These are phyloP conservation scores for Lignosus rhinocerotis DNA, from an alignment of 1,284 basidiomycete genomes.

Conservation along the genomic window DNA sequence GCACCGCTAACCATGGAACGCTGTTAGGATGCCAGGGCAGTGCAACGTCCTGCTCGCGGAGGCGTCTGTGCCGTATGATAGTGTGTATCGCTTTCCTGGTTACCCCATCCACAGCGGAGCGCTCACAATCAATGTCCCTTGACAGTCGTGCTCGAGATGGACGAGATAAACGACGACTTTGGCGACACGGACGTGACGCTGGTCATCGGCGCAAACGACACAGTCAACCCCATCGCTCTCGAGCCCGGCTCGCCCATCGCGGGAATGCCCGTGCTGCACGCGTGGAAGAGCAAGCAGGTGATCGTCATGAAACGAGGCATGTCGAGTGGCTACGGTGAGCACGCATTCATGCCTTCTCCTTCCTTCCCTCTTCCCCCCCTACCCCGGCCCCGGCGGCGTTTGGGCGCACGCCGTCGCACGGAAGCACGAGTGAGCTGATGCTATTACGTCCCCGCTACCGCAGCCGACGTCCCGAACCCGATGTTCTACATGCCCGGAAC, in stretches of 20 bases:
- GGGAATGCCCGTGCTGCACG: slow-evolving; percentile 86
- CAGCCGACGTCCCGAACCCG: slow-evolving; percentile 85
- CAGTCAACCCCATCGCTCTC: slow-evolving; percentile 87
- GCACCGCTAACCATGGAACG: slow-evolving; percentile 1
- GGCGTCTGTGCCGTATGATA: slow-evolving; percentile 86
- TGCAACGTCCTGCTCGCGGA: slow-evolving; percentile 87
- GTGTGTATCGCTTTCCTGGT: slow-evolving; percentile 44
- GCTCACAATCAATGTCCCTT: slow-evolving; percentile 1
- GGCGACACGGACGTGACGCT: slow-evolving; percentile 81
- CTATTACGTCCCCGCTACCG: not conserved
- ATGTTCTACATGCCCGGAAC: slow-evolving; percentile 89
- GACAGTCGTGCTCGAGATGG: slow-evolving; percentile 85
- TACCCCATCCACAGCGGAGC: not conserved
- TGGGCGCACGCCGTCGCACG: not conserved
- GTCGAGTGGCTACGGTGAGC: slow-evolving; percentile 77
- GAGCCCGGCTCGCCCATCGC: slow-evolving; percentile 84
- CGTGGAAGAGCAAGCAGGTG: slow-evolving; percentile 89
- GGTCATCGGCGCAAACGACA: slow-evolving; percentile 88
- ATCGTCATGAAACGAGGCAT: slow-evolving; percentile 89
- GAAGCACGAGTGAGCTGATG: not conserved
- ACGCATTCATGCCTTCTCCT: not conserved
- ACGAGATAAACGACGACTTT: slow-evolving; percentile 90
- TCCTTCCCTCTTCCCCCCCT: not conserved
- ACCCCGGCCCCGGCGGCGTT: not conserved
- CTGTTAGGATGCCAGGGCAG: slow-evolving; percentile 77